Percentiles rank a stretch among this genome's conserved stretches.
These are phyloP conservation scores for Saccharomyces hybrid DNA, from an alignment of 1,139 yeast genomes.

Conservation along the genomic window DNA sequence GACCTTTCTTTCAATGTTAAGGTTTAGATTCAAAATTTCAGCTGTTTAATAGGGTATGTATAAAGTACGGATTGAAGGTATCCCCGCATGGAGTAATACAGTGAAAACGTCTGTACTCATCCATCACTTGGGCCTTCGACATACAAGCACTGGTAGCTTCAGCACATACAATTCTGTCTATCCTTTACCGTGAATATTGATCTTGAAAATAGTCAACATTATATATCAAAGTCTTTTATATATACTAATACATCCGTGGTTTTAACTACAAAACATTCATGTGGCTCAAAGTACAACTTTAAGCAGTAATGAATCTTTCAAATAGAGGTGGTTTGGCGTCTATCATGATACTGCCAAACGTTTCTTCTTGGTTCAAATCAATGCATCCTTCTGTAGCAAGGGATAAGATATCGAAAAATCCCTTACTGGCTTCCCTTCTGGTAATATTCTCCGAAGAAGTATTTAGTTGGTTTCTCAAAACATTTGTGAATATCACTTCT, in stretches of 20 bases:
- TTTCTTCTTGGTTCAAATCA: constrained; percentile 48
- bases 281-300: not conserved
- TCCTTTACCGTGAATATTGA: not conserved
- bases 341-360: constrained; percentile 56
- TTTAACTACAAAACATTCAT: not conserved
- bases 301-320: constrained; percentile 34
- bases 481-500: not conserved
- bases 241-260: not conserved
- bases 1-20: not conserved
- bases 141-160: not conserved
- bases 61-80: not conserved
- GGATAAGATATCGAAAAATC: constrained; percentile 77
- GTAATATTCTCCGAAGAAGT: constrained; percentile 46
- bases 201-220: not conserved
- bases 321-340: constrained; percentile 45
- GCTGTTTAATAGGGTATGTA: not conserved
- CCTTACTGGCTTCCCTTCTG: constrained; percentile 58
- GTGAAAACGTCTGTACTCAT: not conserved
- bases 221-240: not conserved
- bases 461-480: not conserved
- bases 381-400: constrained; percentile 74
- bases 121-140: not conserved
- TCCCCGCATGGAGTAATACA: not conserved
- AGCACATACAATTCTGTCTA: not conserved
- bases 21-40: not conserved